phyloP scores from a whole-genome alignment of 2,329 filamentous ascomycete species.

The Dactylella cylindrospora region DNA sequence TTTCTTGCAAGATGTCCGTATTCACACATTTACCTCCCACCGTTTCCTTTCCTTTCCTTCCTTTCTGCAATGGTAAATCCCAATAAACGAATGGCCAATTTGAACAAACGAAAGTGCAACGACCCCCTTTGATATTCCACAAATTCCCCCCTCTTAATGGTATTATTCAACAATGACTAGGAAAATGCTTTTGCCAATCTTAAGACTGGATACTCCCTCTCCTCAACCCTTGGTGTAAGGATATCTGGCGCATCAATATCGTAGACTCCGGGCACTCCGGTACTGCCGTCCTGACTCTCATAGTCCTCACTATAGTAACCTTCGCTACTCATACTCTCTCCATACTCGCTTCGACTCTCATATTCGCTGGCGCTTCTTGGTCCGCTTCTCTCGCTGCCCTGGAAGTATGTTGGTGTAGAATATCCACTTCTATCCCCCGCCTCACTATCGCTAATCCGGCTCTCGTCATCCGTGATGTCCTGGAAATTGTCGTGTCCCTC shows the following conservation, averaged over 20 bases:
- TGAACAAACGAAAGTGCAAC: too few relatives aligned
- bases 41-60: too few relatives aligned
- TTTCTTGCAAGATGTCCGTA: too few relatives aligned
- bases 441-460: neutral
- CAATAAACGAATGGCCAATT: too few relatives aligned
- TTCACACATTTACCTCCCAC: too few relatives aligned
- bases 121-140: too few relatives aligned
- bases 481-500: too few relatives aligned
- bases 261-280: constrained; percentile 21
- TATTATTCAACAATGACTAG: too few relatives aligned
- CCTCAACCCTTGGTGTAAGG: constrained; percentile 16
- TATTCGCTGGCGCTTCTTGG: constrained; percentile 25
- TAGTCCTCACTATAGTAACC: constrained; percentile 41
- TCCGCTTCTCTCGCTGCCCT: constrained; percentile 32
- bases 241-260: constrained; percentile 35
- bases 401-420: constrained; percentile 35
- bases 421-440: constrained; percentile 13
- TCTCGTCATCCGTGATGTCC: constrained; percentile 39
- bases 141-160: too few relatives aligned
- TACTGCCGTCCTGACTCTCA: constrained; percentile 30
- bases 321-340: constrained; percentile 33
- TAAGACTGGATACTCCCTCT: constrained; percentile 27
- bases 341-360: constrained; percentile 40
- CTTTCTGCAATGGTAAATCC: too few relatives aligned
- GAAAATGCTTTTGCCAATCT: constrained; percentile 27